Percentiles rank a stretch among this genome's conserved stretches.
These are phyloP conservation scores for Euphorbia celastroides DNA, from an alignment of 441 rosid genomes.

Conservation along the genomic window DNA sequence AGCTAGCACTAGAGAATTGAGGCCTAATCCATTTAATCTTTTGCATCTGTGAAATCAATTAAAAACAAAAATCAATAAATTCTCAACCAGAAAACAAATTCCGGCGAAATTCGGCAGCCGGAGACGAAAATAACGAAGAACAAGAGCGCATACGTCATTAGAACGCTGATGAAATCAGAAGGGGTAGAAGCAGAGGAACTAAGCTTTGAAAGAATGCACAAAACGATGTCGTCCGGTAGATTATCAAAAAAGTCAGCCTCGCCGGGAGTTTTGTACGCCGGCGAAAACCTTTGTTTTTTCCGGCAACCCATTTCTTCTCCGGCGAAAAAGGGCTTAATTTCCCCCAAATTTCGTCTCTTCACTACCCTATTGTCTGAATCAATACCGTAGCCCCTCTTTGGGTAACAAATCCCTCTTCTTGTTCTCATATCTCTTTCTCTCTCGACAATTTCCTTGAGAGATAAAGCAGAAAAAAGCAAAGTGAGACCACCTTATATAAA, in stretches of 20 bases:
- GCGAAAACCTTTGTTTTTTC: slow-evolving; percentile 33
- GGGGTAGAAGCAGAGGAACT: slow-evolving; percentile 56
- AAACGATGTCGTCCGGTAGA: slow-evolving; percentile 80
- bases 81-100: neutral
- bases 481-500: slow-evolving; percentile 35
- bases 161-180: slow-evolving; percentile 63
- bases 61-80: neutral
- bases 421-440: slow-evolving; percentile 43
- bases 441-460: neutral
- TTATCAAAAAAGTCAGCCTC: slow-evolving; percentile 48
- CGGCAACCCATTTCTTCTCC: slow-evolving; percentile 24
- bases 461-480: slow-evolving; percentile 18
- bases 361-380: slow-evolving; percentile 26
- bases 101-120: neutral
- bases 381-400: slow-evolving; percentile 15
- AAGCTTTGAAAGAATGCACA: slow-evolving; percentile 55
- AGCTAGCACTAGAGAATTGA: slow-evolving; percentile 43
- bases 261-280: slow-evolving; percentile 8
- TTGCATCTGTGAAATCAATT: slow-evolving; percentile 55
- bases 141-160: slow-evolving; percentile 49
- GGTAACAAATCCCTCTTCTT: slow-evolving; percentile 48
- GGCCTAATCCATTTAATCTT: slow-evolving; percentile 58
- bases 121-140: neutral
- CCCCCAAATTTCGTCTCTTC: slow-evolving; percentile 21
- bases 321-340: slow-evolving; percentile 1